phyloP scores from a whole-genome alignment of 164 flowering plant species.

The Piper betle region DNA sequence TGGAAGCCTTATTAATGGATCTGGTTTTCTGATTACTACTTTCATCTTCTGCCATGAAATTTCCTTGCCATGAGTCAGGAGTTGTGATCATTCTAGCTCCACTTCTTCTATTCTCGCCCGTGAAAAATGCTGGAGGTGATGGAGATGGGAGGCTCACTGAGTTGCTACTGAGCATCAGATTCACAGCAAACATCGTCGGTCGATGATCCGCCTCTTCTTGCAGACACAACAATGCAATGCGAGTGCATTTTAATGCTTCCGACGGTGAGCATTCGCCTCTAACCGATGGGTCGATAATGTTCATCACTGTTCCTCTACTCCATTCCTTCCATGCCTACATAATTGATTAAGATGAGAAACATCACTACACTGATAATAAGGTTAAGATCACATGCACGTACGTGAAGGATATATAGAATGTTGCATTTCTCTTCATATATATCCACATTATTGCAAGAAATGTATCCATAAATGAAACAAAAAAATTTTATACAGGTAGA shows the following conservation, averaged over 20 bases:
- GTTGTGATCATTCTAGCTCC: neutral
- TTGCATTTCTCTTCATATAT: too few relatives aligned
- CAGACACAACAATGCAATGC: slow-evolving; percentile 23
- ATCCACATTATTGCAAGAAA: too few relatives aligned
- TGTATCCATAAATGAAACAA: too few relatives aligned
- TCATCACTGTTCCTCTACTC: slow-evolving; percentile 6
- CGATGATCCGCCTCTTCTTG: slow-evolving; percentile 13
- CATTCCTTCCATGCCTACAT: slow-evolving; percentile 16
- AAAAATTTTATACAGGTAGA: too few relatives aligned
- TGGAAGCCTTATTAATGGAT: too few relatives aligned
- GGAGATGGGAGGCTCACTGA: slow-evolving; percentile 4
- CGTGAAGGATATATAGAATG: too few relatives aligned
- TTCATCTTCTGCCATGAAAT: too few relatives aligned
- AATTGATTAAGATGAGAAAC: too few relatives aligned
- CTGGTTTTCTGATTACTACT: too few relatives aligned
- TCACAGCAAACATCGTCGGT: slow-evolving; percentile 12
- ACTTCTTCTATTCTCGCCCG: neutral
- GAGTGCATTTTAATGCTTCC: slow-evolving; percentile 20
- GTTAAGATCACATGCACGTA: too few relatives aligned
- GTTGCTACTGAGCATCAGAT: slow-evolving; percentile 10
- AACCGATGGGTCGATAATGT: slow-evolving; percentile 11
- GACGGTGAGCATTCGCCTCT: slow-evolving; percentile 1
- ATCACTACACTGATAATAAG: too few relatives aligned
- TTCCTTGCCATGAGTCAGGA: neutral
- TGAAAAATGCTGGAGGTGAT: slow-evolving; percentile 9